Percentiles rank a stretch among this genome's conserved stretches.
These are phyloP conservation scores for Nigrospora sphaerica DNA, from an alignment of 2,329 filamentous ascomycete species.

Conservation along the genomic window DNA sequence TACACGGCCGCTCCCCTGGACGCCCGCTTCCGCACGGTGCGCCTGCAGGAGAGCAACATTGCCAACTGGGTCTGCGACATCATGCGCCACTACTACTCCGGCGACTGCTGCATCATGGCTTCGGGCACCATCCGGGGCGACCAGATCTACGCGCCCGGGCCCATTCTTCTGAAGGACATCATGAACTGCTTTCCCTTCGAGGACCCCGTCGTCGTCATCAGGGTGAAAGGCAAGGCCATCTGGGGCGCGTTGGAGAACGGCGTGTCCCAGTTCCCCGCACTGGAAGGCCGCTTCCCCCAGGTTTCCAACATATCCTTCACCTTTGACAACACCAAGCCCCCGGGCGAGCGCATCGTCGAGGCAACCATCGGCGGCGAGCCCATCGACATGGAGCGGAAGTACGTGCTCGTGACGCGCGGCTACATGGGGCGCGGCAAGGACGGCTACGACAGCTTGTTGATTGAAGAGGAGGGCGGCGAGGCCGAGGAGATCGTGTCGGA, in stretches of 20 bases:
- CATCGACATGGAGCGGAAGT: conserved; percentile 56
- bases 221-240: conserved; percentile 64
- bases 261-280: conserved; percentile 70
- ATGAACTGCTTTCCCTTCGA: conserved; percentile 89
- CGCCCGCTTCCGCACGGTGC: conserved; percentile 77
- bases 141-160: conserved; percentile 77
- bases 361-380: conserved; percentile 54
- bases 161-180: conserved; percentile 73
- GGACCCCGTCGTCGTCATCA: conserved; percentile 76
- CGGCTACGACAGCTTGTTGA: conserved; percentile 70
- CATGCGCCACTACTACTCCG: conserved; percentile 75
- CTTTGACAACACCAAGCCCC: conserved; percentile 57
- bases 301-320: conserved; percentile 75
- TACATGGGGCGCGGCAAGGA: conserved; percentile 91
- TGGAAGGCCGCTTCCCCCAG: conserved; percentile 81
- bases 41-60: conserved; percentile 71
- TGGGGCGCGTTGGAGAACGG: conserved; percentile 79
- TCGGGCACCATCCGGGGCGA: conserved; percentile 82
- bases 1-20: conserved; percentile 80
- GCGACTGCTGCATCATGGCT: conserved; percentile 80
- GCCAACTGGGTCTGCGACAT: conserved; percentile 90
- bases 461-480: conserved; percentile 66
- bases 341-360: conserved; percentile 56
- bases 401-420: conserved; percentile 70
- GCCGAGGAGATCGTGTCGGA: conserved; percentile 76